Evolutionary conservation across 2,329 filamentous ascomycete genomes (phyloP), one percentile per base, ranked within the genome.

Genomic region (Ceratocystis huliohia): DNA sequence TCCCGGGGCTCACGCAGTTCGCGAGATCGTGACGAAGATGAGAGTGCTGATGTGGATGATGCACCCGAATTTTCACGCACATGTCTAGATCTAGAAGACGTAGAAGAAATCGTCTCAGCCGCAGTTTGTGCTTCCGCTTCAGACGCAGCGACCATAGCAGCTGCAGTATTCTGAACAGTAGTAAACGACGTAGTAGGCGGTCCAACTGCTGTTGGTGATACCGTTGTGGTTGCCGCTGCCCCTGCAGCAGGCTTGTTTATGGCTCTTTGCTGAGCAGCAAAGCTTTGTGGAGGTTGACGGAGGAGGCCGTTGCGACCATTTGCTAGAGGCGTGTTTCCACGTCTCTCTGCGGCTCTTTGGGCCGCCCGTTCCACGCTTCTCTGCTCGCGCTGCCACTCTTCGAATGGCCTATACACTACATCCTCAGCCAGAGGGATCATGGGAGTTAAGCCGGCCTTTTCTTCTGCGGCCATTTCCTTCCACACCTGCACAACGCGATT

Each of bases 401-500:
- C 82, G 69, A 84, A 87, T 0, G 84, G 84, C 25, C 83, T 77
- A 72, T 88, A 88, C 13, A 88, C 84, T 63, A 86, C 77, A 53
- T 82, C 80, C 66, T 84, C 81, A 1, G 81, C 79, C 25, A 88
- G 76, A 1, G 85, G 85, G 67, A 87, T 86, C 69, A 79, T 77
- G 0, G 84, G 85, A 0, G 84, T 87, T 65, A 87, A 75, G 1
- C 84, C 84, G 50, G 82, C 81, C 73, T 87, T 84, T 72, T 88
- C 85, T 73, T 88, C 85, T n/a, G 84, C 80, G 0, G 84, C 83
- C 74, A 87, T 84, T 72, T 88, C 85, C 71, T 83, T 82, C 80
- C 85, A 87, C 0, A 83, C 82, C 64, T 82, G 81, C 1, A 79
- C 74, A 30, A 79, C 73, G 69, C 81, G 76, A 3, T 76, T 74